Evolutionary conservation across 208 protist species (phyloP), one percentile per base, ranked within the genome.

Genomic region (Angomonas deanei): DNA sequence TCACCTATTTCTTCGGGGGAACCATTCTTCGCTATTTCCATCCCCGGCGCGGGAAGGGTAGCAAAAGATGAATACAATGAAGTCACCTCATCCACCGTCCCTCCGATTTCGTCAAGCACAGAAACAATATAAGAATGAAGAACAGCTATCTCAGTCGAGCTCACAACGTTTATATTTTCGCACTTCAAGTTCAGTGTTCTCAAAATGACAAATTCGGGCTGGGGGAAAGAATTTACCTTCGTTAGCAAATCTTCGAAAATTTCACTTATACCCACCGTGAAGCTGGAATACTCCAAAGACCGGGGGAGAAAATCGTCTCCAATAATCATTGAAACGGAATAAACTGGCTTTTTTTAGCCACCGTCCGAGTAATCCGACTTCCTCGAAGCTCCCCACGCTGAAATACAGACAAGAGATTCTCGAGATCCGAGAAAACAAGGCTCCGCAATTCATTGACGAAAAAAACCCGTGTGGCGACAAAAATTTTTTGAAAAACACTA

Each of bases 381-480:
- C 53, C 64, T 23, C 46, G 47, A 10, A 58, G 1, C 2, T 59
- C 70, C 32, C 70, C 63, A 34, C 58, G 76, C 27, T 78, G 64
- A 61, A 93, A 90, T 74, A 90, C 86, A 4, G 32, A 23, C 0
- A 91, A 66, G 17, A 95, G 71, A 11, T 74, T 61, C 26, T 75
- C 54, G 32, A 95, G 52, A 11, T 72, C 75, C 23, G 78, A 73
- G 55, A 86, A 71, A 60, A 93, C 58, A 48, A 85, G 70, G 3
- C 31, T 42, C 26, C 89, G 60, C 39, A 93, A 21, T 30, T 71
- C 60, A 34, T 88, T 88, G 11, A 79, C 59, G n/a, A 93, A 60
- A 77, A 91, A 93, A 53, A 93, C 46, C 47, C 84, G 76, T n/a
- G 74, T 80, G 10, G 78, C 80, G 15, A 75, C 59, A 73, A 95